Percentiles rank a stretch among this genome's conserved stretches.
phyloP scores from a whole-genome alignment of 345 rosid genomes.

The Xanthoceras sorbifolium region DNA sequence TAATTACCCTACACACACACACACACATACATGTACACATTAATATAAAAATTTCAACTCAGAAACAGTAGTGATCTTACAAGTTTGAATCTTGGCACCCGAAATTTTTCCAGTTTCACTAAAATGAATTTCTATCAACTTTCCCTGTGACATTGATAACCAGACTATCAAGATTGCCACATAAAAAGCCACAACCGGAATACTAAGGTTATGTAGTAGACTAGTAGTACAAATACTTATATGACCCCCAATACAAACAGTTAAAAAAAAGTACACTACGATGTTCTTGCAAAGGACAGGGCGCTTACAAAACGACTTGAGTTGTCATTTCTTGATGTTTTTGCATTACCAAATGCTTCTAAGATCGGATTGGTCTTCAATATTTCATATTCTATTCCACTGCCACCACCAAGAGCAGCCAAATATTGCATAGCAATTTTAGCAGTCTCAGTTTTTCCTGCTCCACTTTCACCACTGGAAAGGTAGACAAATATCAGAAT shows the following conservation, averaged over 20 bases:
- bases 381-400: conserved; percentile 96
- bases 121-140: conserved; percentile 92
- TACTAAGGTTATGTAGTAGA: neutral
- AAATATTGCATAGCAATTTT: conserved; percentile 99
- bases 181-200: neutral
- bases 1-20: no score
- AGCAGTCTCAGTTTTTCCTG: conserved; percentile 99
- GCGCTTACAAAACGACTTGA: conserved; percentile 98
- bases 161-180: conserved; percentile 25
- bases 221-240: neutral
- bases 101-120: conserved; percentile 97
- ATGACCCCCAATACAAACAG: neutral
- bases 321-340: conserved; percentile 93
- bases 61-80: conserved; percentile 50
- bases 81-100: conserved; percentile 97
- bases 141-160: conserved; percentile 68
- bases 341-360: conserved; percentile 99
- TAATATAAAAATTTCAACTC: neutral
- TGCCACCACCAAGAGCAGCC: conserved; percentile 99
- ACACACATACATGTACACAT: conserved; percentile 7
- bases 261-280: neutral
- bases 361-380: conserved; percentile 93
- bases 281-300: conserved; percentile 27
- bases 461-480: conserved; percentile 98
- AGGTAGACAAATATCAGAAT: conserved; percentile 33